Evolutionary conservation across 805 yeast genomes (phyloP), one percentile per base, ranked within the genome.

Genomic region (Saccharomycopsis sp.): DNA sequence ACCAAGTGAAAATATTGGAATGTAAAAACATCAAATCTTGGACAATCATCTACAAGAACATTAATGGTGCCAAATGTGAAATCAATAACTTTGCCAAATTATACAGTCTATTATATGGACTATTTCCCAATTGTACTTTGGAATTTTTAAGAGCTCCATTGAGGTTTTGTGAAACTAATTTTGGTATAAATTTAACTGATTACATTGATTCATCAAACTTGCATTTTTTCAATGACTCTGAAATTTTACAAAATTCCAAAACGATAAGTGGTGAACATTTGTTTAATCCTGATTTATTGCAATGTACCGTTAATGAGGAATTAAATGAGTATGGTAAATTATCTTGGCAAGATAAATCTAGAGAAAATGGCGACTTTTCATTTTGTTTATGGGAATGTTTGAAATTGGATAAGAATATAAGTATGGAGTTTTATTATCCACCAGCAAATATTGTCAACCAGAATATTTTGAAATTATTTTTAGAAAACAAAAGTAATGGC

Each of bases 301-400:
- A 19, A 5, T 46, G 44, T 26, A 23, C 44, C 8, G 24, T 40
- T 9, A 39, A 45, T 9, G 50, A 48, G 26, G 52, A 48, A 29
- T 13, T 48, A 2, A 24, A 31, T 4, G 17, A 13, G 8, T 32
- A 29, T 20, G 31, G 21, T 11, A 43, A 34, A 27, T 31, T 34
- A 16, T 28, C 31, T 13, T 32, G 43, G 47, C 17, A 14, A 39
- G 32, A 11, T 22, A 20, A 20, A 19, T 23, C 21, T 13, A 16
- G 20, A 14, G 38, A 40, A 11, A 34, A 32, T 35, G n/a, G n/a
- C n/a, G 11, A 31, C 19, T 20, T 40, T 14, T 23, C 32, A 16
- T 43, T 35, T 7, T 21, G 45, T 8, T 29, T 49, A 22, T 49
- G 52, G 52, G 14, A 43, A 11, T 49, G 52, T 32, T 38, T 49